Base-by-base conservation (phyloP, 1,284 basidiomycete species). In the Boletus calvinii region DNA sequence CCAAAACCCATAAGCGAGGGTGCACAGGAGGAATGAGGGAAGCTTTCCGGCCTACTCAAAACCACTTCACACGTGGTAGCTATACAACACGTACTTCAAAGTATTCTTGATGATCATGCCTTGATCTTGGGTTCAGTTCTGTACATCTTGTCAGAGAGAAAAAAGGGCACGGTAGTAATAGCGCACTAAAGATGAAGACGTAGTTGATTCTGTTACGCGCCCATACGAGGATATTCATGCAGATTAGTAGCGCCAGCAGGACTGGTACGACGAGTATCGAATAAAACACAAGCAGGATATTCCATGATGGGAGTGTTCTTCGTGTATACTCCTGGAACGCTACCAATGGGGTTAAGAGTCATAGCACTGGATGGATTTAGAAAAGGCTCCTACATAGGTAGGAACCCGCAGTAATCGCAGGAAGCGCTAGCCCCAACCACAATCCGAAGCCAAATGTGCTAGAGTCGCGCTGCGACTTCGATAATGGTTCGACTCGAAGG, bases 131-230 rank as follows among this genome's bases (percentile, higher is more conserved):
- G 59, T 95, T 84, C 48, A 95, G 70, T 66, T 92, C 92, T 93
- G 58, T 17, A 12, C 31, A 42, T 22, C 38, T 32, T 32, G 17
- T 56, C 26, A 58, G 40, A 29, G 13, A 41, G 9, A 6, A 13
- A 39, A 35, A 3, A 10, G 18, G 24, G 17, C 0, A 17, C 24
- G 6, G n/a, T 38, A 12, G 22, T 13, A 24, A 20, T 18, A 20
- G 62, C 77, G 48, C 52, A 90, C 88, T 85, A 62, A 98, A 95
- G 47, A 98, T 95, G 68, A 98, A 96, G 18, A 84, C 79, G 58
- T 94, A 94, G 67, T 96, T 97, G 64, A 97, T 92, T 40, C 90
- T 77, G 4, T 84, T 77, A 1, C 72, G 69, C 0, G 84, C 78
- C 90, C 92, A 98, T 0, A 87, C 88, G 15, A 85, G 62, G 10